Evolutionary conservation across 495 filamentous ascomycete species (phyloP).

Genomic region (Penicillium daleae): DNA sequence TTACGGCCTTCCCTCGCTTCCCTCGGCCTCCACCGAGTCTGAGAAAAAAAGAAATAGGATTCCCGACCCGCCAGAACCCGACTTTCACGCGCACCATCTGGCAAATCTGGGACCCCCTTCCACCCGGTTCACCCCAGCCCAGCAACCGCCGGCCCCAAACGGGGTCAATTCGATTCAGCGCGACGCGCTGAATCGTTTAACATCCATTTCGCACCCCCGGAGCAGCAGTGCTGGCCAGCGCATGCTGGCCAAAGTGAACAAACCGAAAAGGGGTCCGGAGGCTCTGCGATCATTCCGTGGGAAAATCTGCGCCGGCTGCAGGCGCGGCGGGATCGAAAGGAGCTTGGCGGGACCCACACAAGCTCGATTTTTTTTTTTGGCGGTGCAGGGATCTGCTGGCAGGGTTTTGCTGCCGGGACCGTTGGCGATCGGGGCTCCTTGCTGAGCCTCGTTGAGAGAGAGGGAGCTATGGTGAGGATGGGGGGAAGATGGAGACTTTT

Average conservation of each 20-base stretch:
- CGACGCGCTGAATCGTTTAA: neutral
- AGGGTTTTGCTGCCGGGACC: constrained; percentile 25
- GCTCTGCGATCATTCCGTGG: constrained; percentile 27
- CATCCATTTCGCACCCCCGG: neutral
- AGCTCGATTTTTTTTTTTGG: constrained; percentile 23
- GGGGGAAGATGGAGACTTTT: neutral
- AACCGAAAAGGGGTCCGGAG: constrained; percentile 13
- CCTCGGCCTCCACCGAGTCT: constrained; percentile 34
- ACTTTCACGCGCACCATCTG: constrained; percentile 15
- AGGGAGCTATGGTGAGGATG: neutral
- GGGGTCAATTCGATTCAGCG: neutral
- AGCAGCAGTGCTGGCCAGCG: neutral
- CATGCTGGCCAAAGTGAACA: neutral
- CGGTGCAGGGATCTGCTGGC: constrained; percentile 3
- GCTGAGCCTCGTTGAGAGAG: constrained; percentile 16
- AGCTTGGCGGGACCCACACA: constrained; percentile 38
- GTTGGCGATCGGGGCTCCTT: no score
- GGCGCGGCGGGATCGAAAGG: constrained; percentile 29
- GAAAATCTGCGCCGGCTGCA: constrained; percentile 25
- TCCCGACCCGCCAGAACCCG: constrained; percentile 35
- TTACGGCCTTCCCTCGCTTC: constrained; percentile 20
- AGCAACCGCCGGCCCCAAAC: constrained; percentile 15
- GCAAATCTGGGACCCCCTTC: constrained; percentile 12
- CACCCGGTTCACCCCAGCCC: constrained; percentile 27
- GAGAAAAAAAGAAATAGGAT: constrained; percentile 11